phyloP scores from a whole-genome alignment of 2,329 filamentous ascomycete species.

The Claviceps arundinis region DNA sequence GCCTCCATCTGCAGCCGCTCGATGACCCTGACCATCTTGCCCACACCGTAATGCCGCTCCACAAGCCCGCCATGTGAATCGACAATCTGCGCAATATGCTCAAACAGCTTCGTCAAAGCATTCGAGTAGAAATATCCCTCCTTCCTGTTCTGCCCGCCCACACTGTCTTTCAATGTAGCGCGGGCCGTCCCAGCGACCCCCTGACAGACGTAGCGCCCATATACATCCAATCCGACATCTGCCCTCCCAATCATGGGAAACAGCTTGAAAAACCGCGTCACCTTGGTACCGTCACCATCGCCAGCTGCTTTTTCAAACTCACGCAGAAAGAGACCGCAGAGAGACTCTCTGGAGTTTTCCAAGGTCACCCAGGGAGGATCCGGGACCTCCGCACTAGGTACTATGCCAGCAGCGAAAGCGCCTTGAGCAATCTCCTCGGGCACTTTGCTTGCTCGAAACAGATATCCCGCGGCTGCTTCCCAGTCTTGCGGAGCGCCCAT shows the following conservation, averaged over 20 bases:
- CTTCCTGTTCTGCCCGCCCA: conserved; percentile 33
- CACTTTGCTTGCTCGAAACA: conserved; percentile 70
- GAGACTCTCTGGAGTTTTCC: conserved; percentile 72
- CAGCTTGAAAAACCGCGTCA: conserved; percentile 95
- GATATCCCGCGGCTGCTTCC: conserved; percentile 88
- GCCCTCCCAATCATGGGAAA: conserved; percentile 87
- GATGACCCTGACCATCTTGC: conserved; percentile 91
- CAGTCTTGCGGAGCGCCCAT: conserved; percentile 98
- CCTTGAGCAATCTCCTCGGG: conserved; percentile 70
- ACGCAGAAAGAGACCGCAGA: conserved; percentile 80
- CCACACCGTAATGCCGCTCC: conserved; percentile 81
- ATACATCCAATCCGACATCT: conserved; percentile 84
- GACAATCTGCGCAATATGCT: conserved; percentile 94
- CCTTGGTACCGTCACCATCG: conserved; percentile 75
- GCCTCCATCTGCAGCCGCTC: conserved; percentile 87
- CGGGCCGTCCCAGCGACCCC: conserved; percentile 80
- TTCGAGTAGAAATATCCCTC: conserved; percentile 88
- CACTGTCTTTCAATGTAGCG: conserved; percentile 59
- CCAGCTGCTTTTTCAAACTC: conserved; percentile 89
- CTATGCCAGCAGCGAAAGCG: conserved; percentile 79
- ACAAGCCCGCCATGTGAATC: conserved; percentile 84
- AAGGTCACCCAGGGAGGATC: conserved; percentile 81
- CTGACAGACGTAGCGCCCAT: conserved; percentile 90
- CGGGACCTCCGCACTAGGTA: conserved; percentile 89
- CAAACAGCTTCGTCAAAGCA: conserved; percentile 81